These are phyloP conservation scores for Durotheca rogersii DNA, from an alignment of 495 filamentous ascomycete species.

Conservation along the genomic window DNA sequence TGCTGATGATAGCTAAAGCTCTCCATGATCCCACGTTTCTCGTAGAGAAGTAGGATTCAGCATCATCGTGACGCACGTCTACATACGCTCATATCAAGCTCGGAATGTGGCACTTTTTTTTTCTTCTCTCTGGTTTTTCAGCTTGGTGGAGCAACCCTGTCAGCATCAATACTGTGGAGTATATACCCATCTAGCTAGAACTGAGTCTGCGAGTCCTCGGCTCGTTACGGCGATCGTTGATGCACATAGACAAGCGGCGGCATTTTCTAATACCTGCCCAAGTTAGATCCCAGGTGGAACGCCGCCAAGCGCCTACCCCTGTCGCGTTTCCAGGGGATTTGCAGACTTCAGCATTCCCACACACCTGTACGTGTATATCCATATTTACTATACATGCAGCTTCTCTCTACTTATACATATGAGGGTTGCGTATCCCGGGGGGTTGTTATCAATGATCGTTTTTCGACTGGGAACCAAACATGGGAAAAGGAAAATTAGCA, in stretches of 20 bases:
- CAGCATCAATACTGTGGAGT: too few relatives aligned
- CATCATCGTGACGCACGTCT: constrained; percentile 19
- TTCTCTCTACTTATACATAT: too few relatives aligned
- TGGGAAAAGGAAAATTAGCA: too few relatives aligned
- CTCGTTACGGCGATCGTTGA: constrained; percentile 7
- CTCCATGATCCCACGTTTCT: constrained; percentile 24
- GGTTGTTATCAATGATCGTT: too few relatives aligned
- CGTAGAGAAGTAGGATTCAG: constrained; percentile 9
- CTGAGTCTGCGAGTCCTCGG: constrained; percentile 1
- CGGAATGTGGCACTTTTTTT: background rate
- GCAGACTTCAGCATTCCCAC: constrained; percentile 15
- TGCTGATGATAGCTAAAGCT: constrained; percentile 12
- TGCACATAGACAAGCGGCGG: constrained; percentile 13
- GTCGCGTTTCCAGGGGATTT: constrained; percentile 21
- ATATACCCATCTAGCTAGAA: background rate
- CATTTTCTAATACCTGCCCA: constrained; percentile 24
- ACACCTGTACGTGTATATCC: background rate
- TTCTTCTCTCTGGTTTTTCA: background rate
- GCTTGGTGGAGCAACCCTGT: too few relatives aligned
- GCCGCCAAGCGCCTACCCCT: constrained; percentile 13
- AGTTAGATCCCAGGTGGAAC: constrained; percentile 13
- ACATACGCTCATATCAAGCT: background rate
- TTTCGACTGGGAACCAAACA: too few relatives aligned
- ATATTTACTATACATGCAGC: background rate
- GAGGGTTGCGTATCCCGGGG: too few relatives aligned